Conservation (phyloP, 2,329 filamentous ascomycete species). For the Chaetomiaceae sp. region DNA sequence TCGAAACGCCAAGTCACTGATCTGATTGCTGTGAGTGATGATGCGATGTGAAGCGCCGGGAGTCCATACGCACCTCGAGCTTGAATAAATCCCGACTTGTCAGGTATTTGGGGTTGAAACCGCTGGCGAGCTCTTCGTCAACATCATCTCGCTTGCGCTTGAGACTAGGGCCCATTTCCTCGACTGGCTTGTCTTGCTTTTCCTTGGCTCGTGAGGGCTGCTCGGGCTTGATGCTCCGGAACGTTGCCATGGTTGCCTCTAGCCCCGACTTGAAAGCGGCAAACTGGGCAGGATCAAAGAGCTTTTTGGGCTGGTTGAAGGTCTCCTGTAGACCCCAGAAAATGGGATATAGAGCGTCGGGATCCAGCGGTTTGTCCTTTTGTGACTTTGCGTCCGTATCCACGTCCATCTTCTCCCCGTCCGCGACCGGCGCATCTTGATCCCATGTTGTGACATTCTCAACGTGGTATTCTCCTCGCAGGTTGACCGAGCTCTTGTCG, state of each 20-base stretch:
- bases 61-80: slow-evolving; percentile 61
- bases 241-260: slow-evolving; percentile 56
- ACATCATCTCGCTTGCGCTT: slow-evolving; percentile 66
- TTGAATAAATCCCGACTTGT: slow-evolving; percentile 97
- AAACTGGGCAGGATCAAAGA: slow-evolving; percentile 70
- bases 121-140: slow-evolving; percentile 58
- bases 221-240: slow-evolving; percentile 45
- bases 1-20: slow-evolving; percentile 90
- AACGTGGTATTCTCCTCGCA: slow-evolving; percentile 89
- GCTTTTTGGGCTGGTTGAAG: slow-evolving; percentile 80
- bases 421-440: slow-evolving; percentile 38
- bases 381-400: slow-evolving; percentile 46
- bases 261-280: slow-evolving; percentile 74
- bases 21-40: slow-evolving; percentile 39
- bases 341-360: slow-evolving; percentile 73
- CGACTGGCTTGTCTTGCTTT: slow-evolving; percentile 36
- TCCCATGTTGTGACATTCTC: slow-evolving; percentile 91
- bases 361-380: slow-evolving; percentile 47
- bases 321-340: slow-evolving; percentile 92
- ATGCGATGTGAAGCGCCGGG: no score
- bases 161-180: slow-evolving; percentile 57
- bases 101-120: slow-evolving; percentile 95
- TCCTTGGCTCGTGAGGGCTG: slow-evolving; percentile 40
- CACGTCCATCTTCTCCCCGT: slow-evolving; percentile 58
- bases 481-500: slow-evolving; percentile 94